phyloP scores from a whole-genome alignment of 2,329 filamentous ascomycete species.

The Fusarium ambrosium region DNA sequence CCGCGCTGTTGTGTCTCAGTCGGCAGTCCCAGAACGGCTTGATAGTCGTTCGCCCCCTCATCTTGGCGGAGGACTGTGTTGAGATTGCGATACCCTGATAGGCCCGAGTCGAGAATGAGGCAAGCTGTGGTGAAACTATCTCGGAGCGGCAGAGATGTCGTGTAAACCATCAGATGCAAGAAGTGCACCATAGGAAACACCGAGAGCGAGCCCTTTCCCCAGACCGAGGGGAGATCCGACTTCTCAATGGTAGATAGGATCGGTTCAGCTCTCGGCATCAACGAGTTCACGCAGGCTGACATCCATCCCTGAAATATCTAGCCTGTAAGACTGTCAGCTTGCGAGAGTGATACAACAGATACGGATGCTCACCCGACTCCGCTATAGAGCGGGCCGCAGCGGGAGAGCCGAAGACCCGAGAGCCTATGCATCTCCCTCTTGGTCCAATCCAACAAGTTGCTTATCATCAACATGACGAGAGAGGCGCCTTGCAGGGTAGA shows the following conservation, averaged over 20 bases:
- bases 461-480: conserved; percentile 20
- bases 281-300: neutral
- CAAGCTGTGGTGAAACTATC: conserved; percentile 35
- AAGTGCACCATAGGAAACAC: neutral
- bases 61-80: conserved; percentile 29
- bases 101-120: conserved; percentile 17
- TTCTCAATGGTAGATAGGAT: neutral
- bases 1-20: conserved; percentile 33
- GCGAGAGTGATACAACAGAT: conserved; percentile 20
- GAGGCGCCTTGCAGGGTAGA: conserved; percentile 32
- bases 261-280: conserved; percentile 10
- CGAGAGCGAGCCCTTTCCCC: conserved; percentile 1
- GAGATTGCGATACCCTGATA: conserved; percentile 27
- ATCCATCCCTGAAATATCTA: neutral
- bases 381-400: conserved; percentile 23
- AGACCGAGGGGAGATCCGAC: neutral
- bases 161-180: conserved; percentile 12
- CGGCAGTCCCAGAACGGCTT: conserved; percentile 26
- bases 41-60: conserved; percentile 27
- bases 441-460: conserved; percentile 21
- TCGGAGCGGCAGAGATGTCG: conserved; percentile 9
- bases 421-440: neutral
- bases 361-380: conserved; percentile 26
- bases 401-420: conserved; percentile 30
- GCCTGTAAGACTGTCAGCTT: conserved; percentile 20